Evolutionary conservation across 1,139 yeast species (phyloP).

Genomic region (Debaryomyces nepalensis): DNA sequence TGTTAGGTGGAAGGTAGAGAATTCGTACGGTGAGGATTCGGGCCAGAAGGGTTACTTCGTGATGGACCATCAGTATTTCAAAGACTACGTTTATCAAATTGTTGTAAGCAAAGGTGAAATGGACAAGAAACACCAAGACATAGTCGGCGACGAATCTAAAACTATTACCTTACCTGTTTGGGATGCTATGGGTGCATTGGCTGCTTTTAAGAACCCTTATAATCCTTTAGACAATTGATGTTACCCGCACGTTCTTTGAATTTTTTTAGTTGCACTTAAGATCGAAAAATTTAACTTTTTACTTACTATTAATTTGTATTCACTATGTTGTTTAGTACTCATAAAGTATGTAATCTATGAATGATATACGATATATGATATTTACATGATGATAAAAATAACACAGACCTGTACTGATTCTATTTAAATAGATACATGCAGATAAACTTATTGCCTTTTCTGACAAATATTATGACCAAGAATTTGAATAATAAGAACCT

Average conservation of each 20-base stretch:
- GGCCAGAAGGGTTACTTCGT: slow-evolving; percentile 25
- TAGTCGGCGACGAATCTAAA: slow-evolving; percentile 14
- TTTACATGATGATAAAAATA: slow-evolving; percentile 47
- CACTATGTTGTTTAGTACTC: background rate
- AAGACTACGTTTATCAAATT: slow-evolving; percentile 24
- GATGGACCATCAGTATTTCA: slow-evolving; percentile 26
- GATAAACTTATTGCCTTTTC: slow-evolving; percentile 44
- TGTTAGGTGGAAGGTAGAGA: slow-evolving; percentile 24
- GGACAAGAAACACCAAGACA: slow-evolving; percentile 16
- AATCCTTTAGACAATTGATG: background rate
- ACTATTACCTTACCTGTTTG: slow-evolving; percentile 22
- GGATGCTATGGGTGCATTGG: slow-evolving; percentile 27
- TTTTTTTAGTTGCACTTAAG: slow-evolving; percentile 1
- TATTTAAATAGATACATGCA: slow-evolving; percentile 27
- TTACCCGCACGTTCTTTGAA: slow-evolving; percentile 9
- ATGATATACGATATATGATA: background rate
- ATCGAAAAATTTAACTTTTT: background rate
- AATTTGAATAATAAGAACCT: slow-evolving; percentile 2
- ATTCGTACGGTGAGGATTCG: slow-evolving; percentile 24
- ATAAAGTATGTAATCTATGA: slow-evolving; percentile 4
- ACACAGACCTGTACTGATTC: slow-evolving; percentile 70
- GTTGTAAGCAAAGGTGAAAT: slow-evolving; percentile 20
- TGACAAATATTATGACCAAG: slow-evolving; percentile 16
- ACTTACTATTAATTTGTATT: background rate
- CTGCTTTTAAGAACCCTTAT: slow-evolving; percentile 12